These are phyloP conservation scores for Fermentozyma sake DNA, from an alignment of 1,139 yeast genomes.

Conservation along the genomic window DNA sequence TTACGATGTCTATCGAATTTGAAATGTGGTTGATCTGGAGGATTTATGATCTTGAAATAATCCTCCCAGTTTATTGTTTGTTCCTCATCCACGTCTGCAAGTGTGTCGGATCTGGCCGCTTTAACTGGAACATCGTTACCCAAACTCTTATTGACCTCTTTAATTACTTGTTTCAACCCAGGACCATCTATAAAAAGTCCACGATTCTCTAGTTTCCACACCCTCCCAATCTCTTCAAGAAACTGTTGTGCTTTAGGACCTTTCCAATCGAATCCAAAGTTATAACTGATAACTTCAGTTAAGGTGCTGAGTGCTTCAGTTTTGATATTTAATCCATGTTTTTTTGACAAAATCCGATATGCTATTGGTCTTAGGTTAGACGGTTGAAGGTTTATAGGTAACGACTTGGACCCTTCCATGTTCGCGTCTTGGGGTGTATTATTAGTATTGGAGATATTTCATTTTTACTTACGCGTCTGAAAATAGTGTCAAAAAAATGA, in stretches of 20 bases:
- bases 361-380: constrained; percentile 87
- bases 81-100: constrained; percentile 22
- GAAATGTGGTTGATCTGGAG: constrained; percentile 63
- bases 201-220: constrained; percentile 86
- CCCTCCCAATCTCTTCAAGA: constrained; percentile 71
- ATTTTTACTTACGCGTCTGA: constrained; percentile 1
- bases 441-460: neutral
- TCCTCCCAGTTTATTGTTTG: constrained; percentile 60
- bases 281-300: constrained; percentile 67
- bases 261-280: constrained; percentile 86
- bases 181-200: constrained; percentile 81
- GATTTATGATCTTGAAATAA: constrained; percentile 62
- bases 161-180: constrained; percentile 59
- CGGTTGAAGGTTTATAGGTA: constrained; percentile 76
- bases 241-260: constrained; percentile 61
- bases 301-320: constrained; percentile 74
- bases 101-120: constrained; percentile 30
- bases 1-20: constrained; percentile 61
- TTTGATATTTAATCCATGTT: constrained; percentile 86
- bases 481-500: too few species aligned
- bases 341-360: constrained; percentile 82
- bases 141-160: constrained; percentile 37
- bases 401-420: constrained; percentile 10
- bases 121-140: constrained; percentile 5
- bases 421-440: neutral